These are phyloP conservation scores for Gonium pectorale DNA, from an alignment of 139 green algal genomes.

Conservation along the genomic window DNA sequence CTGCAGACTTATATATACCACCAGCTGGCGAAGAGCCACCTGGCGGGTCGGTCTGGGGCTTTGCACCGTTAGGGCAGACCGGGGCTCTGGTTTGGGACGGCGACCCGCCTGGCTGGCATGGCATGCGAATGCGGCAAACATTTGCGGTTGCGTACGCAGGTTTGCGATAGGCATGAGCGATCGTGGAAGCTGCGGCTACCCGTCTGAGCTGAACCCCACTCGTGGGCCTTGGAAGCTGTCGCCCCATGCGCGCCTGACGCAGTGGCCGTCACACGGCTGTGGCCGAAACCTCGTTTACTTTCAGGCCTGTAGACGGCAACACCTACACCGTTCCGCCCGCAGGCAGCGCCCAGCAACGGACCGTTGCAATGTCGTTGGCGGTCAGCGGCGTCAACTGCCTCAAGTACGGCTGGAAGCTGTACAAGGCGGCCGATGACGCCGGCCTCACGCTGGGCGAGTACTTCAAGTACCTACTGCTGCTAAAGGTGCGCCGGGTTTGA, in stretches of 20 bases:
- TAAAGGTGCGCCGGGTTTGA: conserved; percentile 56
- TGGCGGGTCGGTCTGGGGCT: too few species aligned
- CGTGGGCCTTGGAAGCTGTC: too few species aligned
- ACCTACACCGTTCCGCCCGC: not conserved
- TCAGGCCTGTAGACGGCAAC: not conserved
- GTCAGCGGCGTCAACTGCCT: conserved; percentile 50
- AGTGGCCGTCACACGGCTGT: too few species aligned
- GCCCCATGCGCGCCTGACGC: too few species aligned
- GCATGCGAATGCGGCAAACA: too few species aligned
- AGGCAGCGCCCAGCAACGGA: conserved; percentile 39
- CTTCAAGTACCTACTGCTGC: conserved; percentile 64
- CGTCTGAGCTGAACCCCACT: too few species aligned
- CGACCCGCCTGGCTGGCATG: too few species aligned
- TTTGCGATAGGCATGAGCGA: too few species aligned
- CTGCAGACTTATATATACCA: conserved; percentile 58
- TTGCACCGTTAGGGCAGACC: too few species aligned
- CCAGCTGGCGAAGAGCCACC: conserved; percentile 21
- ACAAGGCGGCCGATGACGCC: conserved; percentile 54
- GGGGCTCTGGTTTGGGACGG: too few species aligned
- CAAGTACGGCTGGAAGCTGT: conserved; percentile 48
- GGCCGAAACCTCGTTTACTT: not conserved
- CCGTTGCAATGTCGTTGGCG: conserved; percentile 40
- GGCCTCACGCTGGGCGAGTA: conserved; percentile 54
- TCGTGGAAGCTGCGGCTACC: too few species aligned
- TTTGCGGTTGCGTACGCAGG: too few species aligned